These are phyloP conservation scores for Wickerhamomyces bovis DNA, from an alignment of 805 yeast species.

Conservation along the genomic window DNA sequence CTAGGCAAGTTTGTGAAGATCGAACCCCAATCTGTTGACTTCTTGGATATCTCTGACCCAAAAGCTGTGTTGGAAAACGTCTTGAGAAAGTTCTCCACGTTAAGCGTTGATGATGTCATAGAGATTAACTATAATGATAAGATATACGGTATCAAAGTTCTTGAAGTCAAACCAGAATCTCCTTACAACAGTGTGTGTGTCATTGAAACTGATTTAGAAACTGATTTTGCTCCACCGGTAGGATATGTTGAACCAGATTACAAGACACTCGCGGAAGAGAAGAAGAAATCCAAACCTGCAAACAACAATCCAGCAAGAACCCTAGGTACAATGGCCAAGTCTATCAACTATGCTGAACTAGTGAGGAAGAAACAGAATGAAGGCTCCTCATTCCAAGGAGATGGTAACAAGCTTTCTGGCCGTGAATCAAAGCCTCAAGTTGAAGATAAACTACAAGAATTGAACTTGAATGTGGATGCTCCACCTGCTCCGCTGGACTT, in stretches of 20 bases:
- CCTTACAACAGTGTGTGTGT: constrained; percentile 73
- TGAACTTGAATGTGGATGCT: constrained; percentile 47
- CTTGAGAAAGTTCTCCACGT: constrained; percentile 80
- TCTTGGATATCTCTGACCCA: constrained; percentile 90
- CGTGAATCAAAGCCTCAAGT: constrained; percentile 29
- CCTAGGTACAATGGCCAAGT: constrained; percentile 51
- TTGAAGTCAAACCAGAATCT: constrained; percentile 81
- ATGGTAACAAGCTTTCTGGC: constrained; percentile 71
- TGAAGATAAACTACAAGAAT: constrained; percentile 23
- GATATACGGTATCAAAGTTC: constrained; percentile 69
- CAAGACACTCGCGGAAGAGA: constrained; percentile 22
- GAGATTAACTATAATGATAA: constrained; percentile 80
- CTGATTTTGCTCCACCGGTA: constrained; percentile 98
- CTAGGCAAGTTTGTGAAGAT: constrained; percentile 85
- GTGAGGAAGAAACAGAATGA: constrained; percentile 36
- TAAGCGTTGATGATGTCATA: constrained; percentile 78
- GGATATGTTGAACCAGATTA: constrained; percentile 94
- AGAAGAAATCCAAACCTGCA: constrained; percentile 3
- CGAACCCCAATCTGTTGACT: constrained; percentile 93
- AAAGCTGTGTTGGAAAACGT: constrained; percentile 95
- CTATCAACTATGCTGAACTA: constrained; percentile 58
- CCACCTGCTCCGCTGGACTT: constrained; percentile 67
- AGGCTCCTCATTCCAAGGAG: constrained; percentile 41
- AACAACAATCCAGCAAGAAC: constrained; percentile 24
- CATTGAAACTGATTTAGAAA: constrained; percentile 92